Conservation (phyloP, 202 grass and related monocot species). For the Bolboschoenoplectus hybrid region DNA sequence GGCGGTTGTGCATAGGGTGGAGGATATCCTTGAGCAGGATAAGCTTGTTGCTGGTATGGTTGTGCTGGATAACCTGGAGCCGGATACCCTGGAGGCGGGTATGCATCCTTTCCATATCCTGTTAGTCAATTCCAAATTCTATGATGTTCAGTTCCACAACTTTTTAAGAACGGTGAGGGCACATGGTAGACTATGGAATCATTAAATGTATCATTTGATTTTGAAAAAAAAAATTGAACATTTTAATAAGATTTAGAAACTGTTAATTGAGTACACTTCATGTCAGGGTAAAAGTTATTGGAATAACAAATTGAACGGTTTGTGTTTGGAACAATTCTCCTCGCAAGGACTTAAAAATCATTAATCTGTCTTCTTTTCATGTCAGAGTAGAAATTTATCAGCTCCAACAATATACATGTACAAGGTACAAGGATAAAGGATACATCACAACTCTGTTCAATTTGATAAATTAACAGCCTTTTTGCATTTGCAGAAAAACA, state of each 20-base stretch:
- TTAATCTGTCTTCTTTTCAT: not conserved
- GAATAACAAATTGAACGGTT: not conserved
- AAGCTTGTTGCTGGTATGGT: conserved; percentile 52
- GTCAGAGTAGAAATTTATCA: not conserved
- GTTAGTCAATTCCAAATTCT: conserved; percentile 3
- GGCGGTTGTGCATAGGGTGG: conserved; percentile 71
- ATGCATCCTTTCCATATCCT: conserved; percentile 53
- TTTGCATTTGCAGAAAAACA: not conserved
- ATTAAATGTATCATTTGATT: not conserved
- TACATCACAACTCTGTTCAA: not conserved
- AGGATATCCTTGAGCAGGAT: conserved; percentile 73
- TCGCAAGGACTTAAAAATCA: not conserved
- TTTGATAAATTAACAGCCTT: not conserved
- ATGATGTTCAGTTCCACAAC: not conserved
- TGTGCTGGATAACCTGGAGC: conserved; percentile 44
- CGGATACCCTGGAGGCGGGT: conserved; percentile 64
- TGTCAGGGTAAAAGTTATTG: not conserved
- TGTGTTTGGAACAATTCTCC: not conserved
- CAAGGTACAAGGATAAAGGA: not conserved
- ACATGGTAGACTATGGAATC: not conserved
- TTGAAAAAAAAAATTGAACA: not conserved
- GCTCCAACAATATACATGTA: not conserved
- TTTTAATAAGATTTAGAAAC: not conserved
- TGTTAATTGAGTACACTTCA: not conserved
- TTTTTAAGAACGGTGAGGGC: not conserved